Evolutionary conservation across 768 basidiomycete genomes (phyloP).

Genomic region (Mrakia blollopis): DNA sequence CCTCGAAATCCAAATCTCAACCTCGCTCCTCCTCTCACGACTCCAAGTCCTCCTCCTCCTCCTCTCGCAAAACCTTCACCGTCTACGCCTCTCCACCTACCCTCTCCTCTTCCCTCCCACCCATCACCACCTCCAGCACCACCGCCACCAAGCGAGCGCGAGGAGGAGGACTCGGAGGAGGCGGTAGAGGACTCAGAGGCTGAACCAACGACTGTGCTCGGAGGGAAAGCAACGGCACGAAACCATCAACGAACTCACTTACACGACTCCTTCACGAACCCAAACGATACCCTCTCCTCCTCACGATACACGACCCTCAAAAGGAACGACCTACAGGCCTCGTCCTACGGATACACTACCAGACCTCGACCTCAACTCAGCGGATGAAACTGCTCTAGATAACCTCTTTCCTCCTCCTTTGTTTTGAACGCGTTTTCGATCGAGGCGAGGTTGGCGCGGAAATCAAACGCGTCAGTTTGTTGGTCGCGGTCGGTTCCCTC

Average conservation of each 20-base stretch:
- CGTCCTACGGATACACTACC: too few species aligned
- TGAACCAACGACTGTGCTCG: background rate
- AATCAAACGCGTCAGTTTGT: too few species aligned
- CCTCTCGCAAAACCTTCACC: slow-evolving; percentile 3
- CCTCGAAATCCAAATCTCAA: background rate
- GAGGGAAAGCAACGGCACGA: background rate
- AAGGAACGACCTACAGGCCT: too few species aligned
- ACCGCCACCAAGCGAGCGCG: background rate
- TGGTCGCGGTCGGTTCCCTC: too few species aligned
- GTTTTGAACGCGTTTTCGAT: too few species aligned
- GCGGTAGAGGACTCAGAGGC: background rate
- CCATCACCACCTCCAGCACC: background rate
- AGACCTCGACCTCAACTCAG: too few species aligned
- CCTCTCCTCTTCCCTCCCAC: background rate
- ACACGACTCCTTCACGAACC: too few species aligned
- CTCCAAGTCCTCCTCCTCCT: background rate
- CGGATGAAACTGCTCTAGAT: too few species aligned
- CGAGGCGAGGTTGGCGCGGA: too few species aligned
- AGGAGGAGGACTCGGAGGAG: background rate
- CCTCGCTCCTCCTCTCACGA: background rate
- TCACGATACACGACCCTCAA: too few species aligned
- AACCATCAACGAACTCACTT: background rate
- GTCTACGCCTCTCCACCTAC: slow-evolving; percentile 12
- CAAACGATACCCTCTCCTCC: too few species aligned
- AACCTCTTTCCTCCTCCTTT: too few species aligned